Conservation (phyloP, 305 asterid genomes). For the Coffea humblotiana region DNA sequence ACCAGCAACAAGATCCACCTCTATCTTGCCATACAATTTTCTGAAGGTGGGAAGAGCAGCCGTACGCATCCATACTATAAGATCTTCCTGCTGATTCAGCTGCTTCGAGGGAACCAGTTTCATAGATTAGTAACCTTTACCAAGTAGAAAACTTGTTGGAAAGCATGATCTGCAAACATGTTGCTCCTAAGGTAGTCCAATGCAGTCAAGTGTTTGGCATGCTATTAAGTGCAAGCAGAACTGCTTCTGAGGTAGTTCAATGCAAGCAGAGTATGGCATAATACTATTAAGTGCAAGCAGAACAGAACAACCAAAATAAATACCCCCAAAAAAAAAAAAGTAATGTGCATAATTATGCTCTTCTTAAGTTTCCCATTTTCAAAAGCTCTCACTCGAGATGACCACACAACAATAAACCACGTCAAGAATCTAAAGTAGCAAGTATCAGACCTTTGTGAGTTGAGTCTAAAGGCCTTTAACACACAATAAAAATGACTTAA, state of each 20-base stretch:
- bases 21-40: conserved; percentile 81
- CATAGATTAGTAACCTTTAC: conserved; percentile 2
- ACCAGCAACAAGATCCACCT: conserved; percentile 53
- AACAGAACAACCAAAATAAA: not conserved
- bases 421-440: not conserved
- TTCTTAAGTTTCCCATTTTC: not conserved
- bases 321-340: not conserved
- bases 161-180: not conserved
- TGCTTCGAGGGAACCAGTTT: conserved; percentile 39
- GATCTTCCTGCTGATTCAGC: conserved; percentile 80
- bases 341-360: not conserved
- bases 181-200: not conserved
- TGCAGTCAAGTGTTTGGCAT: not conserved
- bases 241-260: not conserved
- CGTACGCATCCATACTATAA: conserved; percentile 95
- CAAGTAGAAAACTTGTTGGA: not conserved
- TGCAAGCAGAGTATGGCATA: not conserved
- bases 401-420: not conserved
- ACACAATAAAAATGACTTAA: not conserved
- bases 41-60: conserved; percentile 95
- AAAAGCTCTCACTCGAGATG: not conserved
- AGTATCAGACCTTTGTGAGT: not conserved
- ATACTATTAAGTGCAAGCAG: not conserved
- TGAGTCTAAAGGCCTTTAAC: not conserved
- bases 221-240: not conserved